These are phyloP conservation scores for Russula compacta DNA, from an alignment of 768 basidiomycete species.

Conservation along the genomic window DNA sequence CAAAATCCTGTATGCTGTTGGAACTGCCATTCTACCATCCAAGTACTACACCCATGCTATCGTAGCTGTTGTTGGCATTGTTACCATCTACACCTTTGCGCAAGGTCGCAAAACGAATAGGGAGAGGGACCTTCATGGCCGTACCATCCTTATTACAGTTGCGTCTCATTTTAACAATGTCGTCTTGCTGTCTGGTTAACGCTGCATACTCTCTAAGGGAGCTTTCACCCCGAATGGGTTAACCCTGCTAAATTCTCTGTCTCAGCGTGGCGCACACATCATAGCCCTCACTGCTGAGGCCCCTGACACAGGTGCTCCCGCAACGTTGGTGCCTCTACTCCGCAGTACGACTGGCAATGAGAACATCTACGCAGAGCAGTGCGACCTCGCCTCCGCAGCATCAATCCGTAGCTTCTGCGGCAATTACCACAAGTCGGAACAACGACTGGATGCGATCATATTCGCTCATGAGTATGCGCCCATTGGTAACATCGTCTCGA, in stretches of 20 bases:
- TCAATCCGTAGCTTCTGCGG: slow-evolving; percentile 65
- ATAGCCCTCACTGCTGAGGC: slow-evolving; percentile 62
- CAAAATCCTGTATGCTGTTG: slow-evolving; percentile 34
- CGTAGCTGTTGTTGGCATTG: slow-evolving; percentile 35
- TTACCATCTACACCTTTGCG: slow-evolving; percentile 47
- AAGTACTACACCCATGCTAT: slow-evolving; percentile 49
- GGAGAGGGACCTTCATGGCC: slow-evolving; percentile 67
- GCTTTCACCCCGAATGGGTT: slow-evolving; percentile 68
- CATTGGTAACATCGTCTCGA: slow-evolving; percentile 42
- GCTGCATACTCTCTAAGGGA: slow-evolving; percentile 36
- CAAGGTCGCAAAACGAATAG: slow-evolving; percentile 65
- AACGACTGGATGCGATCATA: slow-evolving; percentile 68
- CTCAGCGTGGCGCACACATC: slow-evolving; percentile 68
- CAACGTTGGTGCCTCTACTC: slow-evolving; percentile 57
- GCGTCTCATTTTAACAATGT: slow-evolving; percentile 21
- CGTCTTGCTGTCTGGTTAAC: background rate
- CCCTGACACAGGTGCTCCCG: slow-evolving; percentile 42
- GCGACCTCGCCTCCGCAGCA: slow-evolving; percentile 56
- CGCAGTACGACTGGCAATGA: slow-evolving; percentile 65
- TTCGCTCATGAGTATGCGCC: slow-evolving; percentile 71
- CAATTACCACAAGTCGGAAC: slow-evolving; percentile 52
- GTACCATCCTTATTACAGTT: slow-evolving; percentile 65
- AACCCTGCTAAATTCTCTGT: slow-evolving; percentile 55
- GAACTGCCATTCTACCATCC: slow-evolving; percentile 40
- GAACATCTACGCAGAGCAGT: slow-evolving; percentile 70